These are phyloP conservation scores for Aspergillus puulaauensis DNA, from an alignment of 2,329 filamentous ascomycete species.

Conservation along the genomic window DNA sequence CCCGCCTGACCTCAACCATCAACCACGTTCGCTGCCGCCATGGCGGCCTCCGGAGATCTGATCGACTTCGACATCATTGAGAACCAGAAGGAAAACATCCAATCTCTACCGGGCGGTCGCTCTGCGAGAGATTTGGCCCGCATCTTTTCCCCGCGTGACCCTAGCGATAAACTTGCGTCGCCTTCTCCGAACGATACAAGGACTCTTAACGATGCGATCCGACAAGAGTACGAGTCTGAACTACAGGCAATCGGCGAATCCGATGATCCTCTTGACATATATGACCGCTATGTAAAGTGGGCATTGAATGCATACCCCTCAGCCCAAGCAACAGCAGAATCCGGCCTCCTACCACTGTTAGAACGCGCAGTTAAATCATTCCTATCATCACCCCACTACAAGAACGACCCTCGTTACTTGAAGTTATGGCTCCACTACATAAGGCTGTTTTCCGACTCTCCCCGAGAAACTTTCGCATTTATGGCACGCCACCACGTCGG, in stretches of 20 bases:
- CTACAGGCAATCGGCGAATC: conserved; percentile 75
- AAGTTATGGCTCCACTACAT: conserved; percentile 95
- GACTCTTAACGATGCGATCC: conserved; percentile 74
- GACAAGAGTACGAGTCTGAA: conserved; percentile 84
- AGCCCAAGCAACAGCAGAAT: conserved; percentile 85
- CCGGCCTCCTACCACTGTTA: conserved; percentile 82
- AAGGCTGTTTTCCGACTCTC: conserved; percentile 86
- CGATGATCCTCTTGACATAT: conserved; percentile 93
- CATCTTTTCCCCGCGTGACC: conserved; percentile 56
- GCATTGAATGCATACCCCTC: conserved; percentile 93
- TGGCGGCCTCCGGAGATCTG: conserved; percentile 44
- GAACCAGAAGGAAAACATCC: conserved; percentile 96
- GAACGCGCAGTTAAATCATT: conserved; percentile 93
- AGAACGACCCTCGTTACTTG: conserved; percentile 90
- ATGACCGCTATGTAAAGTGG: conserved; percentile 96
- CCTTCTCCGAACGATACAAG: conserved; percentile 71
- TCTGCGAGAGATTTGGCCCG: conserved; percentile 87
- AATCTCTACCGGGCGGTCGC: conserved; percentile 81
- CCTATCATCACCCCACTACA: conserved; percentile 81
- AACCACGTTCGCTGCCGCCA: conserved; percentile 33
- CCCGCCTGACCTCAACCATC: neutral
- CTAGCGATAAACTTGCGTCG: conserved; percentile 54
- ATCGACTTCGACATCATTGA: conserved; percentile 87
- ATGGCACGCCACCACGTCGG: conserved; percentile 85
- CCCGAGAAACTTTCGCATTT: conserved; percentile 89